Evolutionary conservation across 306 rosid genomes (phyloP).

Genomic region (Citrullus colocynthis): DNA sequence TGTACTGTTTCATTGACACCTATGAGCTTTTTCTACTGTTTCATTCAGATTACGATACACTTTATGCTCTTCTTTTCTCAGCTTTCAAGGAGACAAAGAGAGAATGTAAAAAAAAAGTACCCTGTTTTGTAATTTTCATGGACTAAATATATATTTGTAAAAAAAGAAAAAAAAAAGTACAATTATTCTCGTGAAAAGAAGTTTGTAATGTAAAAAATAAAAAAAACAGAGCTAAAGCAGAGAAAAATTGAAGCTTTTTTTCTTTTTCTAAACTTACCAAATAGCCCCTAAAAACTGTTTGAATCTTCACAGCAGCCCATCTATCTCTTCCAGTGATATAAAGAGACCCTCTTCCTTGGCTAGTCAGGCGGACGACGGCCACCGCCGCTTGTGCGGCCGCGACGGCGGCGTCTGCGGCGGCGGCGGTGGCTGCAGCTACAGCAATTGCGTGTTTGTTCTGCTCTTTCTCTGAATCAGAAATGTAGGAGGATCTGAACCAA

Average conservation of each 20-base stretch:
- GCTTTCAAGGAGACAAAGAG: not conserved
- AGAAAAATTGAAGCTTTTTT: not conserved
- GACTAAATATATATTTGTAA: not conserved
- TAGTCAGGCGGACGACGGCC: slow-evolving; percentile 82
- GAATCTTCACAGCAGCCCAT: slow-evolving; percentile 82
- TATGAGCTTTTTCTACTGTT: not conserved
- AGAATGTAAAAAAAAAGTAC: not conserved
- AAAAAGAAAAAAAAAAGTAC: not conserved
- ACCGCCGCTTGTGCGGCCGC: slow-evolving; percentile 91
- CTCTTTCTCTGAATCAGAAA: slow-evolving; percentile 59
- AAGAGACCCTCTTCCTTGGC: slow-evolving; percentile 48
- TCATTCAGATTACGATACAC: not conserved
- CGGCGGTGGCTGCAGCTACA: slow-evolving; percentile 91
- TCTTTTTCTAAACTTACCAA: slow-evolving; percentile 35
- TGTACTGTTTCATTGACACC: slow-evolving; percentile 5
- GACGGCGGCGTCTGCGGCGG: slow-evolving; percentile 81
- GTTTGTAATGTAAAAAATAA: not conserved
- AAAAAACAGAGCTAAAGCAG: not conserved
- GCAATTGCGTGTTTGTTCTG: slow-evolving; percentile 98
- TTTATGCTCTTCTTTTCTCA: not conserved
- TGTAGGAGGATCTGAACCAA: slow-evolving; percentile 80
- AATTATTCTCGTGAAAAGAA: not conserved
- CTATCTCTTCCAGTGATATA: slow-evolving; percentile 39
- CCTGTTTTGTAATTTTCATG: not conserved
- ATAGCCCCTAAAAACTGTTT: slow-evolving; percentile 78